Conservation (phyloP, 257 asterid species). For the Solanum etuberosum region DNA sequence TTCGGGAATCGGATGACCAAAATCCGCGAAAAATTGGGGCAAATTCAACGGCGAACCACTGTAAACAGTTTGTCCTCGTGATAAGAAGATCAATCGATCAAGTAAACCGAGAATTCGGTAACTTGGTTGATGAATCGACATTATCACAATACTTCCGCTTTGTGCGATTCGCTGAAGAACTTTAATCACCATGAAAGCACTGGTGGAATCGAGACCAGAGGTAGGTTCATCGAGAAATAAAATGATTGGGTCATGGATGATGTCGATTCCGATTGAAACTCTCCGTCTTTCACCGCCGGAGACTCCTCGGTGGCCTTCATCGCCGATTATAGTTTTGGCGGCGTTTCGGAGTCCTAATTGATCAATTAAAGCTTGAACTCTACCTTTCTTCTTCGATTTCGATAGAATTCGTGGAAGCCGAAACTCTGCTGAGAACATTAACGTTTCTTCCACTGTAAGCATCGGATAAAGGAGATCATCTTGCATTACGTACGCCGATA, state of each 20-base stretch:
- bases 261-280: constrained; percentile 34
- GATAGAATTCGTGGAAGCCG: not conserved
- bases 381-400: constrained; percentile 10
- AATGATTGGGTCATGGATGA: constrained; percentile 35
- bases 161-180: constrained; percentile 33
- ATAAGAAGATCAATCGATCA: constrained; percentile 21
- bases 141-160: constrained; percentile 37
- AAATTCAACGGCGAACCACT: constrained; percentile 19
- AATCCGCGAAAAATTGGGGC: constrained; percentile 16
- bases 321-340: constrained; percentile 14
- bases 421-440: not conserved
- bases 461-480: not conserved
- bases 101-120: constrained; percentile 27
- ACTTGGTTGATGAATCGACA: constrained; percentile 45
- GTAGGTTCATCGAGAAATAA: constrained; percentile 43
- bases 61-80: constrained; percentile 28
- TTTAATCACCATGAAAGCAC: constrained; percentile 34
- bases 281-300: constrained; percentile 38
- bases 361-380: constrained; percentile 13
- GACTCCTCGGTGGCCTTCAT: constrained; percentile 30
- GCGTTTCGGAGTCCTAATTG: constrained; percentile 20
- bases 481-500: constrained; percentile 28
- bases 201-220: constrained; percentile 39
- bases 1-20: constrained; percentile 32
- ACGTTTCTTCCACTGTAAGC: not conserved